Evolutionary conservation across 129 eudicot species (phyloP).

Genomic region (Tagetes erecta): DNA sequence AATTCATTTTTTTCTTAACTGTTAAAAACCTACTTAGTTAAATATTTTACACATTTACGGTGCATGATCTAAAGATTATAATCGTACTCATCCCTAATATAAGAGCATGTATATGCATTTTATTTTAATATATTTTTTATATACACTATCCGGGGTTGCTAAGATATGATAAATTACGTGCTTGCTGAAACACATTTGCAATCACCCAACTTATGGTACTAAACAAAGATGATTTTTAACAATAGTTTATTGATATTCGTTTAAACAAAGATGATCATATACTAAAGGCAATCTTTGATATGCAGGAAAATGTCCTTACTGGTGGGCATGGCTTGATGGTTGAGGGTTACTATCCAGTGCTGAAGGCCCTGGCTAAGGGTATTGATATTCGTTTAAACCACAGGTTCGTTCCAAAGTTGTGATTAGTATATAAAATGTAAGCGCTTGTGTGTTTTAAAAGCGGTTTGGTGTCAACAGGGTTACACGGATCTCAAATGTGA

Average conservation of each 20-base stretch:
- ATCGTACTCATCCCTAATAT: neutral
- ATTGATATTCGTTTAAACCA: constrained; percentile 84
- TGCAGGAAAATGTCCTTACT: constrained; percentile 88
- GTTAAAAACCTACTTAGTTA: neutral
- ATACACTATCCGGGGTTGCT: constrained; percentile 1
- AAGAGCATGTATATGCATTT: neutral
- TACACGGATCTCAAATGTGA: constrained; percentile 63
- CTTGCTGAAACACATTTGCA: neutral
- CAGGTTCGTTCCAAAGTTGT: constrained; percentile 48
- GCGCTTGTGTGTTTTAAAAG: neutral
- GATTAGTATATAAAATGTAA: neutral
- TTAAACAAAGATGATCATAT: neutral
- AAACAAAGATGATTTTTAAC: too few species aligned
- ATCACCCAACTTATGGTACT: neutral
- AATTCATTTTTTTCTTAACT: neutral
- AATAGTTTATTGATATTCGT: too few species aligned
- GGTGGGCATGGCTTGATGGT: constrained; percentile 99
- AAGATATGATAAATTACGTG: neutral
- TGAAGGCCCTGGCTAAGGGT: constrained; percentile 76
- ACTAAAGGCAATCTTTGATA: constrained; percentile 23
- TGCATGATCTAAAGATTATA: neutral
- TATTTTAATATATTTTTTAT: neutral
- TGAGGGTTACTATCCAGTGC: constrained; percentile 82
- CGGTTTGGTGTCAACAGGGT: constrained; percentile 55
- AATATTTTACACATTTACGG: neutral